Evolutionary conservation across 2,329 filamentous ascomycete genomes (phyloP), one percentile per base, ranked within the genome.

Genomic region (Magnaporthiopsis incrustans): DNA sequence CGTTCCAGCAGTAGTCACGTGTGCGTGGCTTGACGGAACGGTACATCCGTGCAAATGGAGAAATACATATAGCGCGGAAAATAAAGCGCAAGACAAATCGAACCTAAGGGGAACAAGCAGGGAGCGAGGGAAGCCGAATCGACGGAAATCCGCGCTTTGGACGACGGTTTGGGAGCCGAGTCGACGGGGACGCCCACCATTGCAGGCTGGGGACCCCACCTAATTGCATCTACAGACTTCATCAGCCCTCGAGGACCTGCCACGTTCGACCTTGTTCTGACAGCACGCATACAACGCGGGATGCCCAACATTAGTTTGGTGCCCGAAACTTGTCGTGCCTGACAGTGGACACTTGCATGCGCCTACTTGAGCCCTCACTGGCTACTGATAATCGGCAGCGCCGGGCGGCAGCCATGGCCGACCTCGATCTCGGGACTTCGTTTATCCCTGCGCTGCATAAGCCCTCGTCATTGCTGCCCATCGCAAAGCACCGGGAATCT

Each of bases 391-490:
- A 25, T 11, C 44, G n/a, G 7, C 11, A 53, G 32, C 32, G 5
- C n/a, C 50, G 32, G 33, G 15, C 12, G 22, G 12, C 22, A 11
- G 22, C 30, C 26, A 86, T 86, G 83, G 75, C 81, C 2, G 85
- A 88, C 63, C 80, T 85, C 64, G 81, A 85, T 63, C 72, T 87
- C 12, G 77, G 81, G 66, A 78, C 84, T 59, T 77, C 77, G 25
- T 89, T 88, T 69, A 94, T 97, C 66, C 89, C 92, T 27, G 87
- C 91, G 26, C 81, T 97, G 22, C 90, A 97, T 76, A 97, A 95
- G 72, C 93, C 94, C 0, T 79, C 92, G 4, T 83, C 89, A 10
- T 79, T 97, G 2, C 82, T 99, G 2, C 94, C 95, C 0, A 97
- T 99, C 67, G 86, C 93, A 38, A 89, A 90, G 68, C 89, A 98